Evolutionary conservation across 192 early-diverging fungal species (phyloP), one percentile per base, ranked within the genome.

Genomic region (Borealophlyctis nickersoniae): DNA sequence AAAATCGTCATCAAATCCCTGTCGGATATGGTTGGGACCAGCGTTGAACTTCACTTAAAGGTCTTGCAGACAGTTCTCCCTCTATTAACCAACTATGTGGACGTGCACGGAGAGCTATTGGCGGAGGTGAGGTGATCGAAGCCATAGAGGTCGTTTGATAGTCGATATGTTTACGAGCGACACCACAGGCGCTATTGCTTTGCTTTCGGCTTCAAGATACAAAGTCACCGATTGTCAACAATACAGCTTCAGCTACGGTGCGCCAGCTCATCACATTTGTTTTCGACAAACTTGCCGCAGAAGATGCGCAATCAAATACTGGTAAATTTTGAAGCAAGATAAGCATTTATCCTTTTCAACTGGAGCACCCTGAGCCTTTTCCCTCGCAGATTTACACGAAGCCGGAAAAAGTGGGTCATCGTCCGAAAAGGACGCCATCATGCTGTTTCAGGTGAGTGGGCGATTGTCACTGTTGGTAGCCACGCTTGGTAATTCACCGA

Each of bases 61-160:
- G 85, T 94, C 14, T 73, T 99, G 39, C 96, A 99, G 67, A 93
- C 90, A 11, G 78, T 99, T 7, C 65, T 95, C 30, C 94, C 96
- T 2, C 77, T 99, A 28, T 77, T 95, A 13, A 90, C 86, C 14
- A 88, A 90, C 57, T 97, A 97, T 63, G 65, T 78, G 22, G 63
- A 65, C 52, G 84, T 98, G n/a, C 85, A 87, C 60, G 92, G 89
- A 26, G 87, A 87, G 45, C 79, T 88, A 0, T 70, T 98, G 49
- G 92, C 89, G 2, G 90, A 94, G 75, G 88, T 90, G 30, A 33
- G 39, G 14, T n/a, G 33, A 24, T 9, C 66, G 60, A 19, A 48
- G 14, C 19, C 50, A 22, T 30, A 9, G 26, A 14, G 3, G 11
- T 19, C 54, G 19, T 31, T 16, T 56, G 54, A 2, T 26, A 3